Evolutionary conservation across 164 flowering plant genomes (phyloP).

Genomic region (Stephania japonica): DNA sequence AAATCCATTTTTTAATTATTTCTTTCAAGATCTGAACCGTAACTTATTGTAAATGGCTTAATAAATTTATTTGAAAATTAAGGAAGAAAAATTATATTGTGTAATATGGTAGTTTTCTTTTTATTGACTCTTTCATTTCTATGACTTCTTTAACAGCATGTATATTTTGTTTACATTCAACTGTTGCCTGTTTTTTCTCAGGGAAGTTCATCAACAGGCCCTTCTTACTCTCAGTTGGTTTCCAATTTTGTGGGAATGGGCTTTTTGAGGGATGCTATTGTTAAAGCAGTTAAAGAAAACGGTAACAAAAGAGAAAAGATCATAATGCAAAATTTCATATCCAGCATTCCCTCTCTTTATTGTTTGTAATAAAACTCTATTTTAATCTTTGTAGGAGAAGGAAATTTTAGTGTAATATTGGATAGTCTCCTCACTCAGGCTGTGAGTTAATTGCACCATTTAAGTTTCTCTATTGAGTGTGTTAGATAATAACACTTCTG

Average conservation of each 20-base stretch:
- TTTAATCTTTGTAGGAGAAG: constrained; percentile 43
- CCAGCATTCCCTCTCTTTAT: neutral
- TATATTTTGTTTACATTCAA: neutral
- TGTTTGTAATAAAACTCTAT: neutral
- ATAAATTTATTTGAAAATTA: neutral
- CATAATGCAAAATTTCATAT: neutral
- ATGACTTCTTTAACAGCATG: neutral
- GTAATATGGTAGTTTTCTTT: neutral
- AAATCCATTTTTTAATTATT: too few relatives aligned
- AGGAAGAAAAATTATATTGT: neutral
- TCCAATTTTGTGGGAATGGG: constrained; percentile 71
- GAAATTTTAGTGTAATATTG: constrained; percentile 35
- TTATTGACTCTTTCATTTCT: neutral
- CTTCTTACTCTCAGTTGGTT: constrained; percentile 40
- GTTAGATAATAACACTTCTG: neutral
- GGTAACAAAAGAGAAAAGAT: constrained; percentile 30
- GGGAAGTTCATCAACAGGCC: constrained; percentile 51
- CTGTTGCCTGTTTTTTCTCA: constrained; percentile 13
- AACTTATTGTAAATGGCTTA: neutral
- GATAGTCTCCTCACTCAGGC: constrained; percentile 50
- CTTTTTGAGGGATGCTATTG: constrained; percentile 47
- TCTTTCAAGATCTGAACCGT: too few relatives aligned
- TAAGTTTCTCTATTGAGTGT: neutral
- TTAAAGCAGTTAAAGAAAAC: constrained; percentile 56
- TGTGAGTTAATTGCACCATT: constrained; percentile 34